Percentiles rank a stretch among this genome's conserved stretches.
These are phyloP conservation scores for Lepidium didymum DNA, from an alignment of 345 rosid genomes.

Conservation along the genomic window DNA sequence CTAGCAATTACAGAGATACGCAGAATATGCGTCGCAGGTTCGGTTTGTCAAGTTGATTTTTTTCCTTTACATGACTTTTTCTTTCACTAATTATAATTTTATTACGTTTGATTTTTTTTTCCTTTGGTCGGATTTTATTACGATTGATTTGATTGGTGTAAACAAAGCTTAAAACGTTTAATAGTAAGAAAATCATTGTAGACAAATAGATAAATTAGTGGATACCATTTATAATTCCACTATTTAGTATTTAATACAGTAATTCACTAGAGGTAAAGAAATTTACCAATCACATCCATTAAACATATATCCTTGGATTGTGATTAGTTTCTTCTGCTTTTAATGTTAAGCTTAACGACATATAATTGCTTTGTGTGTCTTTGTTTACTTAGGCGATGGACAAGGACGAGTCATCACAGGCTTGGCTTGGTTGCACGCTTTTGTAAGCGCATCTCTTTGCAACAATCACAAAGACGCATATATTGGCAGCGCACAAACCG, in stretches of 20 bases:
- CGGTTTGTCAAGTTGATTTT: not conserved
- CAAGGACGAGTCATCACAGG: conserved; percentile 41
- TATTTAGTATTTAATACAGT: too few species aligned
- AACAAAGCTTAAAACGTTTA: too few species aligned
- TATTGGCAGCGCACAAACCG: conserved; percentile 33
- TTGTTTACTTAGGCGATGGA: not conserved
- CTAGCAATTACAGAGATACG: not conserved
- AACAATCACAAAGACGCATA: conserved; percentile 40
- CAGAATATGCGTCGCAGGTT: conserved; percentile 7
- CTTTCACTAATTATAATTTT: too few species aligned
- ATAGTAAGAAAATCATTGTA: too few species aligned
- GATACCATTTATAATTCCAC: too few species aligned
- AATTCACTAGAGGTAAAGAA: too few species aligned
- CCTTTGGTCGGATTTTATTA: too few species aligned
- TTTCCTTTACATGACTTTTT: not conserved
- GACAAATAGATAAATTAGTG: too few species aligned
- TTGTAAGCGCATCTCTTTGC: conserved; percentile 69
- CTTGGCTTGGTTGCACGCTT: conserved; percentile 48
- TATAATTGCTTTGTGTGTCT: not conserved
- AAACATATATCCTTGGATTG: too few species aligned
- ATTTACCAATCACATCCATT: too few species aligned
- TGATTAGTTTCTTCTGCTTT: not conserved
- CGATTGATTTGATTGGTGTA: too few species aligned
- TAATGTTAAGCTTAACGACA: not conserved
- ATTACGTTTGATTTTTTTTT: too few species aligned